A percentile compares a stretch with the other conserved stretches of the same genome.
These are phyloP conservation scores for Lachancea sp. DNA, from an alignment of 805 yeast genomes.

Conservation along the genomic window DNA sequence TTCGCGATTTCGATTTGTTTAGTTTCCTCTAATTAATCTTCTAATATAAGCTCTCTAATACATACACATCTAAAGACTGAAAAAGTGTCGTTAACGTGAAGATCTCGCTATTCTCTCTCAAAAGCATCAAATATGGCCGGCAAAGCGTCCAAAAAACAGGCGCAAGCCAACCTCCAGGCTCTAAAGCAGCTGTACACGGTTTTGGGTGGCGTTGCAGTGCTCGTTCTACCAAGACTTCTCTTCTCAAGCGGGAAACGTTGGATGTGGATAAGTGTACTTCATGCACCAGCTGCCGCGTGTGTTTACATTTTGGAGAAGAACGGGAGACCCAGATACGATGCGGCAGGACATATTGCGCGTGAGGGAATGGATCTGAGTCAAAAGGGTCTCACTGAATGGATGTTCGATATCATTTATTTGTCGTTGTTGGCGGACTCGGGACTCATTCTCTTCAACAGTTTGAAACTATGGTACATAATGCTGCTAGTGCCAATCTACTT, in stretches of 20 bases:
- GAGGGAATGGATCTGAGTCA: slow-evolving; percentile 46
- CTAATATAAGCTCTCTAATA: neutral
- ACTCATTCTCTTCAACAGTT: slow-evolving; percentile 40
- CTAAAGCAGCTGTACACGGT: slow-evolving; percentile 21
- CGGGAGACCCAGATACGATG: slow-evolving; percentile 44
- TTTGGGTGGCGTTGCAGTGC: slow-evolving; percentile 25
- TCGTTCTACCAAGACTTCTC: slow-evolving; percentile 35
- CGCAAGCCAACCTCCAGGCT: slow-evolving; percentile 25
- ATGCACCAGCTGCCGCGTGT: slow-evolving; percentile 33
- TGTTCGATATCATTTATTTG: slow-evolving; percentile 49
- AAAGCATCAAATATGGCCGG: slow-evolving; percentile 43
- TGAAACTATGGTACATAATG: slow-evolving; percentile 43
- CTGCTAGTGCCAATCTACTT: slow-evolving; percentile 35
- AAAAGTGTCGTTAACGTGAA: neutral
- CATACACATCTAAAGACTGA: neutral
- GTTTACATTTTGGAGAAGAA: slow-evolving; percentile 41
- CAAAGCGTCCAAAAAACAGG: slow-evolving; percentile 49
- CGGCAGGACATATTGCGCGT: slow-evolving; percentile 33
- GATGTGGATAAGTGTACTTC: slow-evolving; percentile 21
- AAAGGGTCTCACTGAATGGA: slow-evolving; percentile 44
- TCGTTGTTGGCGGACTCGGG: slow-evolving; percentile 45
- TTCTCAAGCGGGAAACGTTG: slow-evolving; percentile 13
- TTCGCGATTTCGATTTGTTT: neutral
- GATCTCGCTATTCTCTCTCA: neutral
- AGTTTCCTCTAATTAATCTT: neutral